Evolutionary conservation across 495 filamentous ascomycete species (phyloP).

Genomic region (Usnea hakonensis): DNA sequence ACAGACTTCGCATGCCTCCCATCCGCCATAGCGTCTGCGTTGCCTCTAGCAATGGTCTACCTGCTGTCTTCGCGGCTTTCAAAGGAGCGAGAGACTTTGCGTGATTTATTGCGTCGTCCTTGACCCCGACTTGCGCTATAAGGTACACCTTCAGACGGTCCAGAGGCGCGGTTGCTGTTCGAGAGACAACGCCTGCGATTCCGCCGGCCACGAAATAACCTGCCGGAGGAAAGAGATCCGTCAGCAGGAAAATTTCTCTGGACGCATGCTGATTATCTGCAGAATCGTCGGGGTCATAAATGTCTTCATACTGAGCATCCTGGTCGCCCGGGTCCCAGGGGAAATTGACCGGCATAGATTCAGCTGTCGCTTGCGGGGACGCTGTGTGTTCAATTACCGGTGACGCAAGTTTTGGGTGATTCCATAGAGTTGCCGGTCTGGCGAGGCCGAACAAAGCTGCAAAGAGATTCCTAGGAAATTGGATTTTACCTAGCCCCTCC

Average conservation of each 20-base stretch:
- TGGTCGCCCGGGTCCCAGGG: constrained; percentile 24
- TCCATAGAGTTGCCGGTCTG: constrained; percentile 15
- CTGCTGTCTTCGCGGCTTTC: constrained; percentile 56
- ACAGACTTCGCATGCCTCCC: constrained; percentile 86
- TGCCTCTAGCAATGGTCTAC: constrained; percentile 62
- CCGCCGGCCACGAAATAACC: constrained; percentile 97
- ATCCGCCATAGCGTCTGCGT: constrained; percentile 69
- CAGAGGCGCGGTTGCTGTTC: constrained; percentile 89
- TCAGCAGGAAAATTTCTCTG: constrained; percentile 46
- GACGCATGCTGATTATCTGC: constrained; percentile 37
- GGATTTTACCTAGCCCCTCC: constrained; percentile 85
- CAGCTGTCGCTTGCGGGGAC: not conserved
- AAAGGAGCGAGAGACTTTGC: constrained; percentile 65
- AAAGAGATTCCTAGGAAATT: constrained; percentile 66
- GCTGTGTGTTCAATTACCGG: not conserved
- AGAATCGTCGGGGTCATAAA: constrained; percentile 28
- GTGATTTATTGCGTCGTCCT: constrained; percentile 52
- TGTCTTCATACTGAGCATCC: constrained; percentile 5
- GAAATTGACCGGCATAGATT: constrained; percentile 16
- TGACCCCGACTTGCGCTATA: constrained; percentile 74
- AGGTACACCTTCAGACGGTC: constrained; percentile 97
- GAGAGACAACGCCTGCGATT: constrained; percentile 81
- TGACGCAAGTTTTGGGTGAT: not conserved
- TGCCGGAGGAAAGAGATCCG: constrained; percentile 60
- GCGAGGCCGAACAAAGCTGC: constrained; percentile 43